phyloP scores from a whole-genome alignment of 192 early-diverging fungal genomes.

The Backusella parvicylindrica region DNA sequence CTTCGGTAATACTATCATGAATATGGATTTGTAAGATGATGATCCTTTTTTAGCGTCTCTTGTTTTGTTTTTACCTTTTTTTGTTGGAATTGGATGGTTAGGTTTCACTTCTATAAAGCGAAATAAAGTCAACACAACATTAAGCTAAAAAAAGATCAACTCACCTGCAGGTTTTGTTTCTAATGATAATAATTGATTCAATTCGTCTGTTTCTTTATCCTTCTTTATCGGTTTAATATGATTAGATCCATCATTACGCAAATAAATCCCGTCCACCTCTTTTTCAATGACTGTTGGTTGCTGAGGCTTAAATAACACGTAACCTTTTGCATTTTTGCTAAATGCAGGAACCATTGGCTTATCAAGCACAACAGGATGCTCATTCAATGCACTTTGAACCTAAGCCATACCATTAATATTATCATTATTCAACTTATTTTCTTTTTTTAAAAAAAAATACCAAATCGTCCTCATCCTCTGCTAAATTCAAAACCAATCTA shows the following conservation, averaged over 20 bases:
- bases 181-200: slow-evolving; percentile 15
- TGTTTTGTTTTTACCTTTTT: slow-evolving; percentile 2
- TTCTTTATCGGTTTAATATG: neutral
- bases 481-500: neutral
- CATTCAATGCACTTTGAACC: neutral
- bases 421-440: neutral
- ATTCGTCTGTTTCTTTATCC: neutral
- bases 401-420: neutral
- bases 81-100: neutral
- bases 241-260: slow-evolving; percentile 28
- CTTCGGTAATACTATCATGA: neutral
- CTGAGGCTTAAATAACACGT: slow-evolving; percentile 25
- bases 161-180: neutral
- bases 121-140: neutral
- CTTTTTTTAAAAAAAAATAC: slow-evolving; percentile 5
- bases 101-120: neutral
- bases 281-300: neutral
- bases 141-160: neutral
- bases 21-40: neutral
- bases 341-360: slow-evolving; percentile 31
- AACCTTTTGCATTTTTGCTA: slow-evolving; percentile 21
- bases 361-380: slow-evolving; percentile 6
- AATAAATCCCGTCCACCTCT: slow-evolving; percentile 23
- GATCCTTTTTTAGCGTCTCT: neutral
- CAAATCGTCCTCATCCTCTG: slow-evolving; percentile 7